Base-by-base conservation (phyloP, 805 yeast species). In the Kluyveromyces starmeri region DNA sequence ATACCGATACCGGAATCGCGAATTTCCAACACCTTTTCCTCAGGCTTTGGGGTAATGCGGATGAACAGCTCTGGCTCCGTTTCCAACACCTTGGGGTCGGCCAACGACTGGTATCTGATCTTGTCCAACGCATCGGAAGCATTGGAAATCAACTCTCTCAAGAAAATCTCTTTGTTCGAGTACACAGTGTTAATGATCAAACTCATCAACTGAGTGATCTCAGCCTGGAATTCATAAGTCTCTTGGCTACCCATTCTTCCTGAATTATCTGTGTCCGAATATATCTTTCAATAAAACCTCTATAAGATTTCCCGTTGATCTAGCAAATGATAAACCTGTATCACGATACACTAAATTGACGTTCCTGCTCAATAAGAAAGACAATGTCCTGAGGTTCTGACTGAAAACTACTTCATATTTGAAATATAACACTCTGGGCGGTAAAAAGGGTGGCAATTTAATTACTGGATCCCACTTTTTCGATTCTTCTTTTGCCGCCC, bases 1-100 rank as follows among this genome's bases (percentile, higher is more conserved):
- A 92, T 86, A 88, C 99, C 99, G 56, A 92, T 85, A 88, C 99
- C 99, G 41, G 97, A 78, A 67, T 92, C 99, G 73, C 97, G 86
- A 64, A 92, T 83, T 70, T 92, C 97, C 59, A 92, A 73, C 42
- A 89, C 80, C 65, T 86, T 85, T 60, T 79, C 75, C 52, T 92
- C 98, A 65, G 95, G 95, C 63, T 70, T 77, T 64, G 99, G 99
- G 47, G 95, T 92, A 59, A 92, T 77, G 76, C 99, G 85, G 61
- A 92, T 88, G 74, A 83, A 92, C 54, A 92, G 75, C 58, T 92
- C 95, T 39, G 96, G 95, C 69, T 92, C 97, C 44, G 92, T 61
- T 58, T 89, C 98, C 59, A 92, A 76, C 64, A 80, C 78, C 50
- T 84, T 68, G 52, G 96, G 94, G 60, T 92, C 96, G 41, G 88